Base-by-base conservation (phyloP, 768 basidiomycete genomes). In the Kwoniella mangroviensis region DNA sequence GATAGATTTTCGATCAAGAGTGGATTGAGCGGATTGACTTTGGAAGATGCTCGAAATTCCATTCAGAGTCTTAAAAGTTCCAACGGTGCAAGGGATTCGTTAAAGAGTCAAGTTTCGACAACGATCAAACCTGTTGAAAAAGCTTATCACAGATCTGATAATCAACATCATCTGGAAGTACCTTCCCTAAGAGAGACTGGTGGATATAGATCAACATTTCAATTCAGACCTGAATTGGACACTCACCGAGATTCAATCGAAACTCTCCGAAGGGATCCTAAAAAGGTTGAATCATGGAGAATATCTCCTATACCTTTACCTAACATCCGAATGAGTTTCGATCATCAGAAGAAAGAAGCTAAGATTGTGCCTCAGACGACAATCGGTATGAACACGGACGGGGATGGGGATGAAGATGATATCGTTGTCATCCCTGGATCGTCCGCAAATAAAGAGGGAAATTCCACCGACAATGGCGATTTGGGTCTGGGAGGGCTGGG, bases 141-240 rank as follows among this genome's bases (percentile, higher is more conserved):
- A 49, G 45, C 45, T 10, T 17, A 49, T 49, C 6, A 6, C 10
- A 49, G 15, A 19, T 13, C 45, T 6, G 45, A 49, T 6, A 49
- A 13, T 49, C 34, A 34, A 6, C 34, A 34, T 34, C 34, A 34
- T 34, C 45, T 49, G 12, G 45, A 49, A 15, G 45, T 49, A 49
- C 45, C 13, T 19, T 49, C 45, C 19, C 45, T 49, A 10, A 49
- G 45, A 49, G 45, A 57, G 6, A 26, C 26, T 0, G 21, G 21
- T 55, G 54, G 54, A 55, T 57, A 57, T 57, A 26, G 56, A 34
- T 57, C 56, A n/a, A 57, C 56, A 34, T 57, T 57, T n/a, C 56
- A 57, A 57, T 57, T 57, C 2, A 7, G 26, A 40, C 56, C 56
- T 34, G 56, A 57, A 57, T 57, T 57, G 26, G 26, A 57, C 4